Conservation (phyloP, 2,329 filamentous ascomycete species). For the Ilyonectria destructans region DNA sequence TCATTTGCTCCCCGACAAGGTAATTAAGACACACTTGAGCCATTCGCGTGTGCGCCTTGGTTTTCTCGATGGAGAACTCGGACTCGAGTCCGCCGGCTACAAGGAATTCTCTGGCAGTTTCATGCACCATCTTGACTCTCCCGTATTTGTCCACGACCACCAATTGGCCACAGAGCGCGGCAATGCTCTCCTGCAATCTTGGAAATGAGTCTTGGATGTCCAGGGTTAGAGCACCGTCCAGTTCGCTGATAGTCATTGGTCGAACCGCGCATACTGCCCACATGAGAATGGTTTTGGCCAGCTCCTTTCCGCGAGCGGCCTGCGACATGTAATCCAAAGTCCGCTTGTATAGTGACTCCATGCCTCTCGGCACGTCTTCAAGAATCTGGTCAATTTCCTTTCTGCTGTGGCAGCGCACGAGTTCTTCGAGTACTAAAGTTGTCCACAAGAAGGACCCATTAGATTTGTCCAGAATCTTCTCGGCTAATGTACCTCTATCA, state of each 20-base stretch:
- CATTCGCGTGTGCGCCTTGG: slow-evolving; percentile 51
- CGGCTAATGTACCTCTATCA: slow-evolving; percentile 41
- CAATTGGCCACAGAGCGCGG: slow-evolving; percentile 55
- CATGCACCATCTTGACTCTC: slow-evolving; percentile 56
- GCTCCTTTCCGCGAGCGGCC: slow-evolving; percentile 45
- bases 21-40: slow-evolving; percentile 55
- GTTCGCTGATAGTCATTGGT: slow-evolving; percentile 54
- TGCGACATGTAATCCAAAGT: slow-evolving; percentile 52
- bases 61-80: slow-evolving; percentile 51
- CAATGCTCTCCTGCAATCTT: slow-evolving; percentile 48
- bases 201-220: slow-evolving; percentile 53
- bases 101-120: slow-evolving; percentile 56
- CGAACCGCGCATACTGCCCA: slow-evolving; percentile 55
- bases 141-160: slow-evolving; percentile 54
- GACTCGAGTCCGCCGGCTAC: slow-evolving; percentile 44
- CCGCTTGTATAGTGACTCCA: slow-evolving; percentile 55
- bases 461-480: slow-evolving; percentile 55
- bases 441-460: slow-evolving; percentile 58
- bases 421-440: slow-evolving; percentile 52
- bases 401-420: slow-evolving; percentile 47
- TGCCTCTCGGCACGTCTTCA: slow-evolving; percentile 51
- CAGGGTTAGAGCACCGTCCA: slow-evolving; percentile 53
- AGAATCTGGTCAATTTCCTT: slow-evolving; percentile 52
- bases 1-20: slow-evolving; percentile 54
- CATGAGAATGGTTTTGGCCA: slow-evolving; percentile 55